Conservation (phyloP, 2,329 filamentous ascomycete genomes). For the Penicillium sp. region DNA sequence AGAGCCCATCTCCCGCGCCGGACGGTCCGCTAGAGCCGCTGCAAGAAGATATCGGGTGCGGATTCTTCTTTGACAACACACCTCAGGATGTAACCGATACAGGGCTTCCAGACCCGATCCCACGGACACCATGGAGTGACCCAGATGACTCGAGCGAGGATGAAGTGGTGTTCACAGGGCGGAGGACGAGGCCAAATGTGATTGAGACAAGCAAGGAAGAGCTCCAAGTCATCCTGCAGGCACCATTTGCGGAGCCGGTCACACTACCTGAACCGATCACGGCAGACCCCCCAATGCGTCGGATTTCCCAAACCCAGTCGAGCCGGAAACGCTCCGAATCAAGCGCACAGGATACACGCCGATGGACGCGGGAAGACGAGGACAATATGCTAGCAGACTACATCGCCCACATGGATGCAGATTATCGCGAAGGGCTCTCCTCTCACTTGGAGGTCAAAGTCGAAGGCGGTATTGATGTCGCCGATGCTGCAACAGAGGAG, state of each 20-base stretch:
- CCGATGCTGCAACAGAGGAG: conserved; percentile 2
- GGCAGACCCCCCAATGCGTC: neutral
- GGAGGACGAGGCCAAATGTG: conserved; percentile 24
- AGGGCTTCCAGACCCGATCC: conserved; percentile 30
- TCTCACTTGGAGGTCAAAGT: neutral
- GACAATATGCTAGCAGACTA: conserved; percentile 43
- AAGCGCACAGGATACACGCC: conserved; percentile 7
- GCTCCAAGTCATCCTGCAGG: conserved; percentile 10
- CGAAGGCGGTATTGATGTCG: conserved; percentile 11
- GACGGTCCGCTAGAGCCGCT: conserved; percentile 20
- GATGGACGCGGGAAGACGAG: conserved; percentile 50
- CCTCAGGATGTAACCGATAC: conserved; percentile 32
- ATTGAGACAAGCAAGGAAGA: conserved; percentile 19
- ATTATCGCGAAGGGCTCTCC: conserved; percentile 22
- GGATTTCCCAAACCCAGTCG: neutral
- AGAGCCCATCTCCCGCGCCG: conserved; percentile 2
- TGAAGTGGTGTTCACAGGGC: conserved; percentile 43
- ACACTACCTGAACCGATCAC: neutral
- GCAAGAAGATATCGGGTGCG: conserved; percentile 3
- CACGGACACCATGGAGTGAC: conserved; percentile 28
- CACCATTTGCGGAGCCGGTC: neutral
- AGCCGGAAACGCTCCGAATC: neutral
- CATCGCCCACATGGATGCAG: conserved; percentile 41
- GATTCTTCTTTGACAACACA: conserved; percentile 40
- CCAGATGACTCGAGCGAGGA: conserved; percentile 69